phyloP scores from a whole-genome alignment of 805 yeast genomes.

The Wickerhamomyces strasburgensis region DNA sequence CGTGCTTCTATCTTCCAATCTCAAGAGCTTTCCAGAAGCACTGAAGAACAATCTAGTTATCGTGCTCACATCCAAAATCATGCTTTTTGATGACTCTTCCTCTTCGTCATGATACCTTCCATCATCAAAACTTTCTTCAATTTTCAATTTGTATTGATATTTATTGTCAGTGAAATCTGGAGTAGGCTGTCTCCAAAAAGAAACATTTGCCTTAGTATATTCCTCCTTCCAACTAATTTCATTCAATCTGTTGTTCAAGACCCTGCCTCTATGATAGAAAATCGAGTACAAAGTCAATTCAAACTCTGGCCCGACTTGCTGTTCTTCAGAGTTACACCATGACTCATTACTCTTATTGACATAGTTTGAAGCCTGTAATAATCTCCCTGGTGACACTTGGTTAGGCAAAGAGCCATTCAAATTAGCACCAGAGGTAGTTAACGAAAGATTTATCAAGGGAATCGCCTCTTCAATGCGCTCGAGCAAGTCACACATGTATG shows the following conservation, averaged over 20 bases:
- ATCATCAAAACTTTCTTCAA: constrained; percentile 59
- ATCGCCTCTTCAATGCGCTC: constrained; percentile 59
- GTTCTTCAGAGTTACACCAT: constrained; percentile 19
- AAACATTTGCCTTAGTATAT: constrained; percentile 49
- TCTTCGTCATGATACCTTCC: constrained; percentile 69
- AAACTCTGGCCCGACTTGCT: constrained; percentile 57
- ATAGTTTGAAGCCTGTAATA: constrained; percentile 55
- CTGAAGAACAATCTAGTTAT: constrained; percentile 57
- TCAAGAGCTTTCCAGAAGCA: constrained; percentile 62
- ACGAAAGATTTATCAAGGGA: constrained; percentile 60
- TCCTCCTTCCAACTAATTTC: constrained; percentile 72
- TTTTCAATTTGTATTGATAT: constrained; percentile 40
- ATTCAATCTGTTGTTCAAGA: constrained; percentile 22
- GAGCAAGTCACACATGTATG: constrained; percentile 43
- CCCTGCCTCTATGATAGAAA: constrained; percentile 51
- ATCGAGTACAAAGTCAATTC: constrained; percentile 54
- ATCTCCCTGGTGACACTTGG: constrained; percentile 56
- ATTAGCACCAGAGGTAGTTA: constrained; percentile 66
- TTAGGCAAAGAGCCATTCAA: constrained; percentile 44
- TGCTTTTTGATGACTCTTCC: constrained; percentile 38
- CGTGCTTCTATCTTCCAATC: constrained; percentile 52
- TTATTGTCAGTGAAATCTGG: constrained; percentile 8
- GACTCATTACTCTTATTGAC: constrained; percentile 35
- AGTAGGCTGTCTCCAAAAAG: constrained; percentile 29
- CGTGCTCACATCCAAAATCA: constrained; percentile 33